Conservation (phyloP, 2,329 filamentous ascomycete species). For the Paraconiothyrium brasiliense region DNA sequence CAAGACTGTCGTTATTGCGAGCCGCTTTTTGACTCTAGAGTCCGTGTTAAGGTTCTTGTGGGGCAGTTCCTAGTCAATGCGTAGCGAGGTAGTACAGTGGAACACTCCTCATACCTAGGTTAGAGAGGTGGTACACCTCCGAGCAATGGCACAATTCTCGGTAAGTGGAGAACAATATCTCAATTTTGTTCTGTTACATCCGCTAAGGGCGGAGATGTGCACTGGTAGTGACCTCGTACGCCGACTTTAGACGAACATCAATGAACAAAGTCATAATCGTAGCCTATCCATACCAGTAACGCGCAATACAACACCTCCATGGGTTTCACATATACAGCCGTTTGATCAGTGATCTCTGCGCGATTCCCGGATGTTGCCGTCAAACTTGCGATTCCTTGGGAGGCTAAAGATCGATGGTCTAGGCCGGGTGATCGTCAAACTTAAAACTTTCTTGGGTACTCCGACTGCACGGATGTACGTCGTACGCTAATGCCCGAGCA, state of each 20-base stretch:
- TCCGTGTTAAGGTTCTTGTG: too few relatives aligned
- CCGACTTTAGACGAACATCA: background rate
- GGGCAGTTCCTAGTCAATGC: background rate
- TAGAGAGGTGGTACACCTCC: background rate
- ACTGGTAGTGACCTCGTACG: background rate
- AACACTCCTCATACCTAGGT: background rate
- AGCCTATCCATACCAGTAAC: background rate
- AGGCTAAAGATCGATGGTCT: conserved; percentile 7
- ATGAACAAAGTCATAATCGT: background rate
- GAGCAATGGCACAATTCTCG: background rate
- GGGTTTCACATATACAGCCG: background rate
- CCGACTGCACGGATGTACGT: conserved; percentile 8
- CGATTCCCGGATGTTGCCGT: background rate
- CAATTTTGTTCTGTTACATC: background rate
- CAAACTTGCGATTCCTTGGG: background rate
- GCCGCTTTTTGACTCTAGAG: too few relatives aligned
- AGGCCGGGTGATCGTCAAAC: conserved; percentile 5
- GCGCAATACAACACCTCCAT: background rate
- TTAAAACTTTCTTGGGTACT: conserved; percentile 9
- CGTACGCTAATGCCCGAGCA: background rate
- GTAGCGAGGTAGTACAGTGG: background rate
- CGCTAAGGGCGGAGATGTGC: background rate
- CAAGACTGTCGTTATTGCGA: too few relatives aligned
- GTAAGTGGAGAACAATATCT: background rate
- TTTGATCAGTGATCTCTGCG: background rate